These are phyloP conservation scores for Starmerella vaccinii DNA, from an alignment of 805 yeast species.

Conservation along the genomic window DNA sequence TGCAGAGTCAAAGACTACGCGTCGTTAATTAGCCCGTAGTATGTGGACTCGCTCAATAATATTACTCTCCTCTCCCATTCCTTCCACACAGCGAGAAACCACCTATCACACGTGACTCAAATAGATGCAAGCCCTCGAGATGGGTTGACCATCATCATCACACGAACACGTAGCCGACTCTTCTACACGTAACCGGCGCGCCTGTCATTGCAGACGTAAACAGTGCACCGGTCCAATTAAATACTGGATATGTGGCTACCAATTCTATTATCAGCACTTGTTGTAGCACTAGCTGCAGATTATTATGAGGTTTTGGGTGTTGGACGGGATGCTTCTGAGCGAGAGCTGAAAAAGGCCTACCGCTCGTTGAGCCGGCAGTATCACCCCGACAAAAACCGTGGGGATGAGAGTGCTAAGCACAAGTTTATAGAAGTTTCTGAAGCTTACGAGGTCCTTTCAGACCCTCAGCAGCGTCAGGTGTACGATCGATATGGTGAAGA, in stretches of 20 bases:
- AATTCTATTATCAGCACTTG: constrained; percentile 7
- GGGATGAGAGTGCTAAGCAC: constrained; percentile 61
- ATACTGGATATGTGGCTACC: constrained; percentile 4
- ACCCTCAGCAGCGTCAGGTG: constrained; percentile 53
- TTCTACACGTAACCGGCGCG: background rate
- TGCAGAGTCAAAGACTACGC: background rate
- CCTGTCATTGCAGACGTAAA: background rate
- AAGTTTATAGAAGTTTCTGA: constrained; percentile 84
- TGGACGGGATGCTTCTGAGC: constrained; percentile 55
- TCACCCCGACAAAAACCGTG: constrained; percentile 86
- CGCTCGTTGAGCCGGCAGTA: constrained; percentile 68
- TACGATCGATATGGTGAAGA: constrained; percentile 75
- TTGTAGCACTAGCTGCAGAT: constrained; percentile 33
- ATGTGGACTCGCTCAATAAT: too few species aligned
- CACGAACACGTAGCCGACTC: background rate
- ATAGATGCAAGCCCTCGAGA: background rate
- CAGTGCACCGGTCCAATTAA: background rate
- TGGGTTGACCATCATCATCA: background rate
- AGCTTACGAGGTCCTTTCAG: constrained; percentile 78
- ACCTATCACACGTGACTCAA: background rate
- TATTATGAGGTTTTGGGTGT: constrained; percentile 58
- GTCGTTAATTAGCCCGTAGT: background rate
- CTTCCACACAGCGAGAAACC: too few species aligned
- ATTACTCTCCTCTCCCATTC: too few species aligned
- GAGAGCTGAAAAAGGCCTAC: constrained; percentile 77